Evolutionary conservation across 1,139 yeast genomes (phyloP).

Genomic region (Diutina sp.): DNA sequence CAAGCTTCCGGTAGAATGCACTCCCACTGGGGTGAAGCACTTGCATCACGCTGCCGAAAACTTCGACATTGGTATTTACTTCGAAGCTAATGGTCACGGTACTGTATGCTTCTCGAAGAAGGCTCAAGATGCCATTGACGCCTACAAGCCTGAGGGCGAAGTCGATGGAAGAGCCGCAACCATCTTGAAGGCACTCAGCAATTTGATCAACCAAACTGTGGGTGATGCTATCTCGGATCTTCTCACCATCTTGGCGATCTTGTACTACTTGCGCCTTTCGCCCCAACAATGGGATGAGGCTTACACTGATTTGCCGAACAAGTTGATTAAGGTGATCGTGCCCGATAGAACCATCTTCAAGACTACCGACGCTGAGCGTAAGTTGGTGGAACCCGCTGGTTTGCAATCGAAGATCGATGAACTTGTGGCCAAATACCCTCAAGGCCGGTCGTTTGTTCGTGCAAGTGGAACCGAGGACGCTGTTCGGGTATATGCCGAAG

Average conservation of each 20-base stretch:
- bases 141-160: slow-evolving; percentile 9
- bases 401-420: slow-evolving; percentile 64
- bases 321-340: slow-evolving; percentile 68
- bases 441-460: slow-evolving; percentile 84
- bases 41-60: slow-evolving; percentile 78
- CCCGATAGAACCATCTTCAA: slow-evolving; percentile 67
- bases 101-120: slow-evolving; percentile 72
- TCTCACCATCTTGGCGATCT: slow-evolving; percentile 58
- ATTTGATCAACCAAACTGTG: slow-evolving; percentile 85
- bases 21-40: slow-evolving; percentile 95
- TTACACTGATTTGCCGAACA: slow-evolving; percentile 80
- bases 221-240: slow-evolving; percentile 95
- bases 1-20: slow-evolving; percentile 71
- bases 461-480: slow-evolving; percentile 99
- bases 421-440: slow-evolving; percentile 39
- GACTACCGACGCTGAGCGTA: slow-evolving; percentile 87
- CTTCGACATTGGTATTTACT: slow-evolving; percentile 85
- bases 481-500: slow-evolving; percentile 91
- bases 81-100: slow-evolving; percentile 99
- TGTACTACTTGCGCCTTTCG: slow-evolving; percentile 37
- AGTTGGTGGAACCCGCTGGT: slow-evolving; percentile 63
- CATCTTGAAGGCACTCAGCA: slow-evolving; percentile 43
- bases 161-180: slow-evolving; percentile 28
- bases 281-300: slow-evolving; percentile 67
- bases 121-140: slow-evolving; percentile 27